Conservation (phyloP, 2,329 filamentous ascomycete genomes). For the Fusarium luffae region DNA sequence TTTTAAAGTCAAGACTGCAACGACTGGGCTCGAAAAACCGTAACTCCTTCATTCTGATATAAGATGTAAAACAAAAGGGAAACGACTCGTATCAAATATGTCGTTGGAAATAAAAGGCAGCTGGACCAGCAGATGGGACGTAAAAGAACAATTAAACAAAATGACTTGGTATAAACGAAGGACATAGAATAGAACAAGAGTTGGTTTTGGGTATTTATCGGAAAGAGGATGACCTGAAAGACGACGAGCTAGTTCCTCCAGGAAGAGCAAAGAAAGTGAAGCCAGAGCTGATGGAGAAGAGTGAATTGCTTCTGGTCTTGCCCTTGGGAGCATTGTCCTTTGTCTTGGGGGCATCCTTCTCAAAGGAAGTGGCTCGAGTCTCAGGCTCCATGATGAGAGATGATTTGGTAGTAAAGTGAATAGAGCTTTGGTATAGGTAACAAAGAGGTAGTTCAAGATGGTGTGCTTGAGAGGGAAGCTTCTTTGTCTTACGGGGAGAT, state of each 20-base stretch:
- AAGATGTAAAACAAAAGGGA: constrained; percentile 4
- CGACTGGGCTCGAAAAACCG: constrained; percentile 28
- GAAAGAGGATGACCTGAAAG: constrained; percentile 44
- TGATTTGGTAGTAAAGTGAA: constrained; percentile 2
- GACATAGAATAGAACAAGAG: constrained; percentile 20
- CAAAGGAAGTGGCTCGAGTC: constrained; percentile 42
- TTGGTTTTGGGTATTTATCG: constrained; percentile 34
- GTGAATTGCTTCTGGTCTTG: constrained; percentile 42
- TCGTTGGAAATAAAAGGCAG: background rate
- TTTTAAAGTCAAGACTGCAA: constrained; percentile 31
- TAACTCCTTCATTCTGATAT: constrained; percentile 30
- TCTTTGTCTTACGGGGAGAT: constrained; percentile 36
- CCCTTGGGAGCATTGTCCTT: constrained; percentile 39
- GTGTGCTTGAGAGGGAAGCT: constrained; percentile 15
- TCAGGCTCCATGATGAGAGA: constrained; percentile 40
- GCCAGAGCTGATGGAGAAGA: constrained; percentile 46
- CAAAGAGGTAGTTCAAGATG: constrained; percentile 30
- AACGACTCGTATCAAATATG: background rate
- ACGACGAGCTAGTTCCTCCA: constrained; percentile 35
- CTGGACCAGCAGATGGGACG: background rate
- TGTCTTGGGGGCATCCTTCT: constrained; percentile 43
- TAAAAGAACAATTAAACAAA: constrained; percentile 16
- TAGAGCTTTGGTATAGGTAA: constrained; percentile 4
- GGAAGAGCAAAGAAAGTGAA: constrained; percentile 46
- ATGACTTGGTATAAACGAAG: constrained; percentile 27